Percentiles rank a stretch among this genome's conserved stretches.
phyloP scores from a whole-genome alignment of 306 rosid species.

The Quercus ilex region DNA sequence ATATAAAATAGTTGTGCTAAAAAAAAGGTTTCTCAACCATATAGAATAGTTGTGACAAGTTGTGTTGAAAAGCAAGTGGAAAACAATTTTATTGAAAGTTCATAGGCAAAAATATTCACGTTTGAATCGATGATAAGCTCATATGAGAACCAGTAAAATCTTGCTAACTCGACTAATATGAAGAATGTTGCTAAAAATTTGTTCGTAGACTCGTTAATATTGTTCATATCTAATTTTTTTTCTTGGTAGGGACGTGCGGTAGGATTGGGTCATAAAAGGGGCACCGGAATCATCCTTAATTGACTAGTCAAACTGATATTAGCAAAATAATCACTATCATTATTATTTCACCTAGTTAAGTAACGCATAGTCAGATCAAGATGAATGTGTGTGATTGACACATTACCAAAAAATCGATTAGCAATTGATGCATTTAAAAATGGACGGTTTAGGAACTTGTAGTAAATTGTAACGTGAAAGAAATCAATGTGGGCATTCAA shows the following conservation, averaged over 20 bases:
- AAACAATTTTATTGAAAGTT: too few species aligned
- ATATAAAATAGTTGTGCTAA: too few species aligned
- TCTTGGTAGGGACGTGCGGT: conserved; percentile 6
- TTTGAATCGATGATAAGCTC: fast-evolving
- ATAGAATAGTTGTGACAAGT: too few species aligned
- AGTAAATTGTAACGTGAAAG: not conserved
- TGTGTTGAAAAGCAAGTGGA: too few species aligned
- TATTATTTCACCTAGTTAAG: not conserved
- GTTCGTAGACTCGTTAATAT: too few species aligned
- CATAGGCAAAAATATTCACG: fast-evolving
- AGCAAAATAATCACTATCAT: not conserved
- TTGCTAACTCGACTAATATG: too few species aligned
- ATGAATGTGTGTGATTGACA: not conserved
- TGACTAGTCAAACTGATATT: not conserved
- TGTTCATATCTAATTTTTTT: not conserved
- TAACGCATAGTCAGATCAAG: not conserved
- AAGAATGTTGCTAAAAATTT: too few species aligned
- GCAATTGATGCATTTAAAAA: not conserved
- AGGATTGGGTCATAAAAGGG: not conserved
- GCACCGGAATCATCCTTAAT: not conserved
- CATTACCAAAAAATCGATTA: not conserved
- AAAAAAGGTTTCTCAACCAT: too few species aligned
- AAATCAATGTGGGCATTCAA: not conserved
- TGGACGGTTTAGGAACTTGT: not conserved
- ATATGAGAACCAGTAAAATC: fast-evolving